Conservation (phyloP, 495 filamentous ascomycete species). For the Parathielavia appendiculata region DNA sequence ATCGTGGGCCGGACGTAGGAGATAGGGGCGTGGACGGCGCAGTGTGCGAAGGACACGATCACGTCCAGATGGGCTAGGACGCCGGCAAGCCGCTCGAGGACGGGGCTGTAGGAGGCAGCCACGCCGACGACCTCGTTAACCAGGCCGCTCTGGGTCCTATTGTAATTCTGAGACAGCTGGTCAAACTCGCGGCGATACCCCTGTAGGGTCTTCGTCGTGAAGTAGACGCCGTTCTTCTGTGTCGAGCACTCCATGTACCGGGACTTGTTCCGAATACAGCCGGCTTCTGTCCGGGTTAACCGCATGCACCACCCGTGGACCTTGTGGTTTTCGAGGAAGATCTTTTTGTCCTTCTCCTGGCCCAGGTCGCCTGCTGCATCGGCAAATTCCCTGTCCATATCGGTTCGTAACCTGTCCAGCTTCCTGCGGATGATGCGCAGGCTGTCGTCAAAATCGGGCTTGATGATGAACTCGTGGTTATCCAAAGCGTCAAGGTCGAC, state of each 20-base stretch:
- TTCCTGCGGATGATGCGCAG: constrained; percentile 83
- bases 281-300: constrained; percentile 83
- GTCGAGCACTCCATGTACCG: constrained; percentile 94
- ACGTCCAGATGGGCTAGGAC: constrained; percentile 94
- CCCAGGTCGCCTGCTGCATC: constrained; percentile 74
- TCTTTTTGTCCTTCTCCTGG: constrained; percentile 94
- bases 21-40: constrained; percentile 85
- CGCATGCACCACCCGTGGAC: constrained; percentile 97
- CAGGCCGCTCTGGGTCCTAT: constrained; percentile 85
- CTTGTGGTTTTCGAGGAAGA: constrained; percentile 94
- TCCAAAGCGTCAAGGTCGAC: constrained; percentile 94
- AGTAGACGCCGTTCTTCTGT: constrained; percentile 98
- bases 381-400: constrained; percentile 80
- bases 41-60: constrained; percentile 91
- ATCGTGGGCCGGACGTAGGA: constrained; percentile 89
- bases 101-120: constrained; percentile 89
- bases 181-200: constrained; percentile 83
- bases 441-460: constrained; percentile 93
- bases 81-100: constrained; percentile 83
- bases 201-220: constrained; percentile 84
- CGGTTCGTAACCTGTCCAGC: constrained; percentile 74
- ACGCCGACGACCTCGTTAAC: constrained; percentile 92
- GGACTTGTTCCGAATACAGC: constrained; percentile 85
- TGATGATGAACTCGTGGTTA: constrained; percentile 98
- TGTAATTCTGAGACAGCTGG: constrained; percentile 91